These are phyloP conservation scores for Eimeria acervulina DNA, from an alignment of 169 alveolate species.

Conservation along the genomic window DNA sequence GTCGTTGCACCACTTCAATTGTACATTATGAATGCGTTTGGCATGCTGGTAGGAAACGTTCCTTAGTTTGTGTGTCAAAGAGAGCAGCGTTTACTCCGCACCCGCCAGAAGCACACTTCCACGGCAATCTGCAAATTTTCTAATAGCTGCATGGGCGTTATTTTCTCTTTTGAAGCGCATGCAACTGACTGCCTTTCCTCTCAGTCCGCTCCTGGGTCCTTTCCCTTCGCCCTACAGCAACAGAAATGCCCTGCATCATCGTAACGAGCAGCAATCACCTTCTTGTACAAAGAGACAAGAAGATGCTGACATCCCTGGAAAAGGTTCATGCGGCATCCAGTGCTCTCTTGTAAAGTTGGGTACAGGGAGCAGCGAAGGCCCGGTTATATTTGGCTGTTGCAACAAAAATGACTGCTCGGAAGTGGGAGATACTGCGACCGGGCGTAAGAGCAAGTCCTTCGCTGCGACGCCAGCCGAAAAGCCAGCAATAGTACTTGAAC, in stretches of 20 bases:
- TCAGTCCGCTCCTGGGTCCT: slow-evolving; percentile 28
- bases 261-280: background rate
- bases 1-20: background rate
- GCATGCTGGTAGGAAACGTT: background rate
- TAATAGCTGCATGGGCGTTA: background rate
- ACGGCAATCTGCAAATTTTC: background rate
- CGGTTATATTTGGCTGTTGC: background rate
- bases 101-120: background rate
- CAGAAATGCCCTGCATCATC: background rate
- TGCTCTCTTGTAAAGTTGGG: background rate
- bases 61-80: background rate
- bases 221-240: slow-evolving; percentile 5
- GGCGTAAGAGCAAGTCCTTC: background rate
- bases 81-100: background rate
- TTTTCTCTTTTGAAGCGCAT: background rate
- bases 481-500: background rate
- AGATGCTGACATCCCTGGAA: background rate
- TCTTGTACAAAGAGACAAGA: background rate
- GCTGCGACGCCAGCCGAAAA: background rate
- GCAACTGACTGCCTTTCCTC: background rate
- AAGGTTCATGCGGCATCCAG: background rate
- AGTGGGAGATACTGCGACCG: background rate
- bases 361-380: background rate
- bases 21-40: background rate
- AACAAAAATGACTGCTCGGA: background rate